Evolutionary conservation across 2,329 filamentous ascomycete species (phyloP).

Genomic region (Monosporascus sp.): DNA sequence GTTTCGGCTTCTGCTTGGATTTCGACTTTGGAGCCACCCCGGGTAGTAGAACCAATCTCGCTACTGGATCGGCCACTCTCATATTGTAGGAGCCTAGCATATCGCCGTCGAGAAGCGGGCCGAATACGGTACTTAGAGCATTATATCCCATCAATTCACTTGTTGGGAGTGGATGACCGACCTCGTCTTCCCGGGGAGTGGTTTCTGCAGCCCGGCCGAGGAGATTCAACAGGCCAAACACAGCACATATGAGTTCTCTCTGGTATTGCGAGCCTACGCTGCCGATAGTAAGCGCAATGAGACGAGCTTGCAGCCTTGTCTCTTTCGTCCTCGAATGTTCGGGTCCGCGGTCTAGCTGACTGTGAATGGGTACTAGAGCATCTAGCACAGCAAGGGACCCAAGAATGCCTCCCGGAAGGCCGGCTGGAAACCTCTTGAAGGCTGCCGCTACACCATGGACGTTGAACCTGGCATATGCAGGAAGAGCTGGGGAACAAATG

Average conservation of each 20-base stretch:
- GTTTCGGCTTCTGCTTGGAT: constrained; percentile 28
- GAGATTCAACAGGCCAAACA: constrained; percentile 59
- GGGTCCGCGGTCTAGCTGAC: constrained; percentile 45
- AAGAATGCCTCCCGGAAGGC: constrained; percentile 60
- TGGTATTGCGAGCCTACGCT: constrained; percentile 55
- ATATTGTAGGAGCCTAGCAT: constrained; percentile 46
- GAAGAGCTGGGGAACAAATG: constrained; percentile 53
- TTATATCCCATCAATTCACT: constrained; percentile 59
- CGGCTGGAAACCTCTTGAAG: constrained; percentile 60
- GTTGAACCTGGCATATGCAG: constrained; percentile 52
- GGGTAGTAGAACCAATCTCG: constrained; percentile 38
- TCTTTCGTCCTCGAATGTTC: constrained; percentile 49
- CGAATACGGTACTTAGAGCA: constrained; percentile 59
- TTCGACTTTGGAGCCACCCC: constrained; percentile 37
- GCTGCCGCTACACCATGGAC: constrained; percentile 62
- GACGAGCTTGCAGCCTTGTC: constrained; percentile 52
- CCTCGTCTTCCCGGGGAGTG: constrained; percentile 44
- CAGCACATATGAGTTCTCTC: constrained; percentile 59
- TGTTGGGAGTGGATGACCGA: constrained; percentile 46
- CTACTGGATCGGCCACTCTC: constrained; percentile 35
- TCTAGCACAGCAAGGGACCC: constrained; percentile 59
- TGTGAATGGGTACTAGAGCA: constrained; percentile 55
- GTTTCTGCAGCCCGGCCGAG: constrained; percentile 54
- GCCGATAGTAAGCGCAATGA: constrained; percentile 59
- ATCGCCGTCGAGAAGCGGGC: constrained; percentile 57